Percentiles rank a stretch among this genome's conserved stretches.
These are phyloP conservation scores for Microdochium bolleyi DNA, from an alignment of 2,329 filamentous ascomycete species.

Conservation along the genomic window DNA sequence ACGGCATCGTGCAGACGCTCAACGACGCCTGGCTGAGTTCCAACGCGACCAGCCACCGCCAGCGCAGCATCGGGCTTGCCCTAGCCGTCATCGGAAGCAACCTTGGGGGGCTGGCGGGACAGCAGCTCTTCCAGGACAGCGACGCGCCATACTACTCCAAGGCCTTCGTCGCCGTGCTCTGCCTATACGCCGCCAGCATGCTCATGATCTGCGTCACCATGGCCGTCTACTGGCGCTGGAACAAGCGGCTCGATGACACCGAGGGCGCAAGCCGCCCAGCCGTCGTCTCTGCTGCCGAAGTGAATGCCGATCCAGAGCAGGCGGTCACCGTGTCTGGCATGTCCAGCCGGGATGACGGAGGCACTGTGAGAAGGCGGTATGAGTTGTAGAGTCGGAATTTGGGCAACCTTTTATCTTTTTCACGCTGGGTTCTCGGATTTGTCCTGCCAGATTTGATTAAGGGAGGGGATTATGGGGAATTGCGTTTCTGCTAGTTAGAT, in stretches of 20 bases:
- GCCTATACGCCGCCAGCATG: constrained; percentile 2
- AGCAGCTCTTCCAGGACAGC: constrained; percentile 5
- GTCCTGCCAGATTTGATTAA: too few relatives aligned
- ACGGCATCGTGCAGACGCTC: constrained; percentile 5
- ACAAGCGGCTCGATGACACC: background rate
- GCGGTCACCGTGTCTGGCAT: background rate
- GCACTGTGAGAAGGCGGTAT: too few relatives aligned
- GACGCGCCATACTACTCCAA: constrained; percentile 6
- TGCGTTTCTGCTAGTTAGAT: too few relatives aligned
- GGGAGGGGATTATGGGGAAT: too few relatives aligned
- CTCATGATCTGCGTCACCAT: background rate
- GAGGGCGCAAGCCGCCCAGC: background rate
- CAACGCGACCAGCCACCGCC: constrained; percentile 3
- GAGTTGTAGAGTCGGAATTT: too few relatives aligned
- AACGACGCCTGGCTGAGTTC: constrained; percentile 9
- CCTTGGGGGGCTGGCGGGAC: constrained; percentile 4
- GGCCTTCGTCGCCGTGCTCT: constrained; percentile 6
- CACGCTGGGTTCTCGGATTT: too few relatives aligned
- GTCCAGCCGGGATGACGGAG: too few relatives aligned
- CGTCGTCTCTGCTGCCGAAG: background rate
- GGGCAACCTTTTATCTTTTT: too few relatives aligned
- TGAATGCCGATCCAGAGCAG: background rate
- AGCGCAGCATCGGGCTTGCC: constrained; percentile 7
- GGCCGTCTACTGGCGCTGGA: background rate
- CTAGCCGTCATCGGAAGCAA: constrained; percentile 9